Base-by-base conservation (phyloP, 2,329 filamentous ascomycete genomes). In the Aspergillus aculeatus region DNA sequence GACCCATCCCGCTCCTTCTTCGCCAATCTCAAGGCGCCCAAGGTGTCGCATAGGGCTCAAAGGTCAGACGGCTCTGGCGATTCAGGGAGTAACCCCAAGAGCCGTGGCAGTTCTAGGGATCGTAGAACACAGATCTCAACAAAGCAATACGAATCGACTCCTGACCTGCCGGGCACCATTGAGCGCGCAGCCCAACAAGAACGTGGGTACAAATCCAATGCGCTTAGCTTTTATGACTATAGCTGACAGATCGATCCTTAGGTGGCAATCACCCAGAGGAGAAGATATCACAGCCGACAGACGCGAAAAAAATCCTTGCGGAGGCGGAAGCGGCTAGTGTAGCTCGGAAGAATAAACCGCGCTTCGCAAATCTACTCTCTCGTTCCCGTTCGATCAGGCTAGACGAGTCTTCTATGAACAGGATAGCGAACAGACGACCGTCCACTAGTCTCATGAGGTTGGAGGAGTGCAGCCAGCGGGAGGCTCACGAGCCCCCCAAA, bases 401-500 rank as follows among this genome's bases (percentile, higher is more conserved):
- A 26, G 78, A 81, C 59, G 79, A 80, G 24, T 69, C 72, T 14
- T 66, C 72, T n/a, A 64, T 67, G 23, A 71, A 66, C 41, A 73
- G 70, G 56, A 66, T 68, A 35, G 58, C 71, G 11, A 66, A 68
- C 41, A 68, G 76, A 58, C 75, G 75, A 26, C 76, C 77, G 7
- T 78, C 77, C 14, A 76, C 74, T 21, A 72, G 73, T 47, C 66
- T 79, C 14, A 67, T 76, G 49, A 77, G 71, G 57, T 63, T 78
- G 11, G 73, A 77, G 48, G 74, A 77, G 56, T 71, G 68, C 44
- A 70, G 54, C 47, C 69, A 69, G 56, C 50, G 56, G 31, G 74
- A 77, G 31, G 72, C 76, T 29, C 75, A 75, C 10, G 75, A 78
- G 29, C 78, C 81, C 16, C 78, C 86, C 55, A 88, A 83, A 71